Evolutionary conservation across 805 yeast species (phyloP), one percentile per base, ranked within the genome.

Genomic region (Pichia eremophila): DNA sequence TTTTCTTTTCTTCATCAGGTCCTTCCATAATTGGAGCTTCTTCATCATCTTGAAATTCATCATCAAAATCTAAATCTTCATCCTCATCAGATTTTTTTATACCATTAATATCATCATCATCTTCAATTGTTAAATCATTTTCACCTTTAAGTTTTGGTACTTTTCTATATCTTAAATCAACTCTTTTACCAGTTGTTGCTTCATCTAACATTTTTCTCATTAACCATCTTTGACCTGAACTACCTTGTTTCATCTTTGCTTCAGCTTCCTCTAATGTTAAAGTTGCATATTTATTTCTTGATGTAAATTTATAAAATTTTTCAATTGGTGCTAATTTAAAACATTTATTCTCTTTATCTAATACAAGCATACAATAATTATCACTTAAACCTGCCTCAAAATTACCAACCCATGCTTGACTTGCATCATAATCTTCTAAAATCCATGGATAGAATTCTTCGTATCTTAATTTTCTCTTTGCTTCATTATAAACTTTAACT

Each of bases 361-460:
- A 83, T 40, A 89, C 87, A 58, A 91, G 75, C 42, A 91, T 69
- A 10, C 87, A 95, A 53, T 86, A 87, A n/a, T 85, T 73, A 54
- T 88, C 96, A 18, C 89, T 78, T 46, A 78, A 77, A 41, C 85
- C 86, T 1, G 97, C 98, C 68, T 93, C 99, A 67, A 87, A 93
- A 56, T 83, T 85, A 36, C 98, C 96, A 18, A 90, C 97, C 85
- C 87, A 93, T 0, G 95, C 91, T 61, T 93, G 91, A 51, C 78
- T 75, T 41, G 95, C 96, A 59, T 89, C 96, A 63, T 85, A 91
- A 67, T 93, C 99, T 68, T 93, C 99, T 73, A 93, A 70, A 17
- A 93, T 95, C 99, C 99, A 93, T 0, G 99, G 99, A 58, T 86
- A 91, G 63, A 83, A 87, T 67, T 93, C 99, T 67, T 93, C 99